A percentile compares a stretch with the other conserved stretches of the same genome.
Evolutionary conservation across 345 rosid genomes (phyloP).

Genomic region (Leavenworthia alabamica): DNA sequence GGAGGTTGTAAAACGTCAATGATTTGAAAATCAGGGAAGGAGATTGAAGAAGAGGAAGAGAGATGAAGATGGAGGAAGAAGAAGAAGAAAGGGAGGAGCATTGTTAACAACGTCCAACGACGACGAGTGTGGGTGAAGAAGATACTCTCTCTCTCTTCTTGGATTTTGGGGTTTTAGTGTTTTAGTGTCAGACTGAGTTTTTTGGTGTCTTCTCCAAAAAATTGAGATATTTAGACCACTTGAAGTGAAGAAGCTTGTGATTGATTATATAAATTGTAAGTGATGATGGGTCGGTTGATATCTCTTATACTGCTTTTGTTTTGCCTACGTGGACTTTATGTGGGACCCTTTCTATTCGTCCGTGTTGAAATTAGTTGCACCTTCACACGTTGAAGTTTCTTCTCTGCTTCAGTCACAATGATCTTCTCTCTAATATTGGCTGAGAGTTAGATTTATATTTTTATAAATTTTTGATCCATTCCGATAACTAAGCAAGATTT

Average conservation of each 20-base stretch:
- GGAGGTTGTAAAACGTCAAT: slow-evolving; percentile 27
- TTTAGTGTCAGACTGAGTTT: slow-evolving; percentile 19
- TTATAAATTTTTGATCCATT: slow-evolving; percentile 3
- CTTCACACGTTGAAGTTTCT: neutral
- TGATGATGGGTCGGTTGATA: slow-evolving; percentile 41
- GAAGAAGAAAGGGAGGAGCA: slow-evolving; percentile 28
- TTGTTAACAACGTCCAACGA: slow-evolving; percentile 34
- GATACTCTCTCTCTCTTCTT: slow-evolving; percentile 6
- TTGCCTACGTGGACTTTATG: slow-evolving; percentile 14
- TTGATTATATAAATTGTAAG: slow-evolving; percentile 51
- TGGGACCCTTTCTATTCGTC: neutral
- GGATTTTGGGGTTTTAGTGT: slow-evolving; percentile 27
- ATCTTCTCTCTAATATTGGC: neutral
- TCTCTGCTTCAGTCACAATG: neutral
- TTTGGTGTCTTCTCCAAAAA: slow-evolving; percentile 31
- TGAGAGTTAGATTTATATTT: neutral
- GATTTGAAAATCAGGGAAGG: slow-evolving; percentile 32
- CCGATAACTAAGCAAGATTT: neutral
- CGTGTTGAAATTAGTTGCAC: neutral
- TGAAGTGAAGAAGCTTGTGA: neutral
- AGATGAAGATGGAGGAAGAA: slow-evolving; percentile 4
- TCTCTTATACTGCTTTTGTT: slow-evolving; percentile 15
- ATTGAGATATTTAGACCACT: neutral
- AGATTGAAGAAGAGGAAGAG: slow-evolving; percentile 12
- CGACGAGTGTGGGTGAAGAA: slow-evolving; percentile 21